These are phyloP conservation scores for Pneumocystis oryctolagi DNA, from an alignment of 1,139 yeast species.

Conservation along the genomic window DNA sequence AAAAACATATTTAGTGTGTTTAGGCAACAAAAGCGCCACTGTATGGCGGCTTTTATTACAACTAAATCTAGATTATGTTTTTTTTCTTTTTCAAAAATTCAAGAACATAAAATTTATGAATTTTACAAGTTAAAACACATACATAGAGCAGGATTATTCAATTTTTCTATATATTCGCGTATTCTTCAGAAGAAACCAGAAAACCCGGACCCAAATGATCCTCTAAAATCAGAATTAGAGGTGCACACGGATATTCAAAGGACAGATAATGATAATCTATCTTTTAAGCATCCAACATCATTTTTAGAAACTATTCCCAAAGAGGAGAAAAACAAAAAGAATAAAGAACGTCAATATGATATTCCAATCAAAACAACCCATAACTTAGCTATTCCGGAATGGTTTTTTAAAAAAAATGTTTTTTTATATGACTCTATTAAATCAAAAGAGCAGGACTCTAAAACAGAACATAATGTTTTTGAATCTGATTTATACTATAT, in stretches of 20 bases:
- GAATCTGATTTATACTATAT: not conserved
- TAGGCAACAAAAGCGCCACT: not conserved
- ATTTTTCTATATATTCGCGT: not conserved
- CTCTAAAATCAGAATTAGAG: not conserved
- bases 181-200: not conserved
- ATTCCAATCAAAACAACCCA: not conserved
- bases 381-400: not conserved
- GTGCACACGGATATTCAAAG: not conserved
- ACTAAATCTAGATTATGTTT: not conserved
- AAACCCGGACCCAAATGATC: not conserved
- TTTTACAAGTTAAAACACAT: not conserved
- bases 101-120: not conserved
- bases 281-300: not conserved
- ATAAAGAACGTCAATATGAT: not conserved
- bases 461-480: not conserved
- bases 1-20: not conserved
- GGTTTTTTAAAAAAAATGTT: constrained; percentile 1
- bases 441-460: not conserved
- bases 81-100: not conserved
- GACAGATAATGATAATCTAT: not conserved
- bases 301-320: not conserved
- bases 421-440: not conserved
- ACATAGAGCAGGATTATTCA: not conserved
- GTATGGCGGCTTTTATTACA: not conserved
- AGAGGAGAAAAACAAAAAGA: not conserved